Evolutionary conservation across 768 basidiomycete species (phyloP), one percentile per base, ranked within the genome.

Genomic region (Boletus pseudo-olivaceus): DNA sequence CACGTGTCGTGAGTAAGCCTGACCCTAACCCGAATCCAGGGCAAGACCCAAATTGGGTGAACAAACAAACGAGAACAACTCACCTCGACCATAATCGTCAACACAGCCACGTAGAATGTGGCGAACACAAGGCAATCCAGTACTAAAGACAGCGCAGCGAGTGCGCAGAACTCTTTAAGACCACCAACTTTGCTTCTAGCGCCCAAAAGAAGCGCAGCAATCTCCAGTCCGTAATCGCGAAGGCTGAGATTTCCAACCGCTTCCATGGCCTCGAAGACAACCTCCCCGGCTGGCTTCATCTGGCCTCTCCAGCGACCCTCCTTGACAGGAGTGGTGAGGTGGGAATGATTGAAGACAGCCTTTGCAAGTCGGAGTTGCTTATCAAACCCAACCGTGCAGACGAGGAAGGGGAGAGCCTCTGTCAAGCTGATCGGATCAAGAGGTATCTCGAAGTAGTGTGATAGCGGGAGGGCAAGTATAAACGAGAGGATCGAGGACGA

Each of bases 321-420:
- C 67, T 46, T 68, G 45, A 69, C 69, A 19, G 78, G 73, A 34
- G 64, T 60, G n/a, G 64, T 62, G 27, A 85, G 72, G 45, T 88
- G 82, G 2, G 89, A 90, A 61, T 94, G 90, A 29, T 83, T 80
- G 73, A 98, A 92, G 15, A 98, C 90, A 2, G 93, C 88, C 12
- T 87, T 81, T 3, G 94, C 95, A 26, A 99, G 84, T 7, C 91
- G 83, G 43, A 96, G 85, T 0, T 95, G 96, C 70, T 99, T 98
- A 73, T 99, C 97, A 70, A 98, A 99, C 7, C 96, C 96, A 55
- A 99, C 85, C 2, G 94, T 97, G 71, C 96, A 96, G 34, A 99
- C 95, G 45, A 98, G 78, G 84, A 98, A 98, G 0, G 97, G 97
- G 0, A 99, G 81, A 0, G 97, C 96, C 70, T 99, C 97, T 10